A percentile compares a stretch with the other conserved stretches of the same genome.
Conservation (phyloP, 768 basidiomycete species). For the Asterophora parasitica region DNA sequence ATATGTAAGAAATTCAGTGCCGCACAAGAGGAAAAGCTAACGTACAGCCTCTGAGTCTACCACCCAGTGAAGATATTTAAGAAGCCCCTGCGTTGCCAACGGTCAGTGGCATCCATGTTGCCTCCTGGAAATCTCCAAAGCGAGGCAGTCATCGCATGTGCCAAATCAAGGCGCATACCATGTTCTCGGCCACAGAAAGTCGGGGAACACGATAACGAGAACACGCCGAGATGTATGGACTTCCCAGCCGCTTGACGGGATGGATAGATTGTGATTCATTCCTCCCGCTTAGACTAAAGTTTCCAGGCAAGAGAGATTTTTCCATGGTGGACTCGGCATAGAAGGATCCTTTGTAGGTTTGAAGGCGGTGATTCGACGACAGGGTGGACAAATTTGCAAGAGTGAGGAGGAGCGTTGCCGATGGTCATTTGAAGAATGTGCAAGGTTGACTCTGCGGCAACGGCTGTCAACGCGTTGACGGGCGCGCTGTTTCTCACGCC, state of each 20-base stretch:
- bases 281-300: constrained; percentile 33
- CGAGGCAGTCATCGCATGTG: constrained; percentile 38
- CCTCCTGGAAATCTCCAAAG: constrained; percentile 29
- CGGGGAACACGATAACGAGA: constrained; percentile 63
- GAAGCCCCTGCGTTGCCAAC: constrained; percentile 24
- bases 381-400: neutral
- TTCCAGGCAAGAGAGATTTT: constrained; percentile 33
- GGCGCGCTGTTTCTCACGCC: too few relatives aligned
- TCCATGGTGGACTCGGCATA: constrained; percentile 36
- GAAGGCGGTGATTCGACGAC: too few relatives aligned
- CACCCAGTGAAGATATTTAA: constrained; percentile 39
- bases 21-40: neutral
- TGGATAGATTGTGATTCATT: too few relatives aligned
- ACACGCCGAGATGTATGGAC: constrained; percentile 49
- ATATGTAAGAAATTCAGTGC: neutral
- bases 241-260: constrained; percentile 41
- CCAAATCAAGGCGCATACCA: constrained; percentile 57
- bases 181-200: constrained; percentile 54
- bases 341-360: constrained; percentile 52
- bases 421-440: too few relatives aligned
- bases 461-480: too few relatives aligned
- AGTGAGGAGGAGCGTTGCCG: neutral
- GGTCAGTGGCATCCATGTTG: neutral
- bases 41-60: constrained; percentile 34
- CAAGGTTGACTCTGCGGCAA: too few relatives aligned